Conservation (phyloP, 495 filamentous ascomycete species). For the Penicillium alfredii region DNA sequence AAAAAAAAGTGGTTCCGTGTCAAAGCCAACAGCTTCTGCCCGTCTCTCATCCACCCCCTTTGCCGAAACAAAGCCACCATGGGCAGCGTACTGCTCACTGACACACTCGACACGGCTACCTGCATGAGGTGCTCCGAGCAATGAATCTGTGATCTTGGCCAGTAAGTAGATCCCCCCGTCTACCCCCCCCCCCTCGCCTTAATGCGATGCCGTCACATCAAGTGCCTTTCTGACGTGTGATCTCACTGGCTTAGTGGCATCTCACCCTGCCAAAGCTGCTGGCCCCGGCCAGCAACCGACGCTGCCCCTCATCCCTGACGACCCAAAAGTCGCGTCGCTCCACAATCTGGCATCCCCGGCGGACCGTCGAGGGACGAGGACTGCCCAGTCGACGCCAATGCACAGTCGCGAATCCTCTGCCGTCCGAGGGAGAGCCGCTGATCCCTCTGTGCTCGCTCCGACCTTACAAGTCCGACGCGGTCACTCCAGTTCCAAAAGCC, state of each 20-base stretch:
- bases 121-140: slow-evolving; percentile 15
- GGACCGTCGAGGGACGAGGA: slow-evolving; percentile 38
- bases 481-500: slow-evolving; percentile 52
- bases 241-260: slow-evolving; percentile 28
- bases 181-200: slow-evolving; percentile 8
- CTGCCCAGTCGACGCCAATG: slow-evolving; percentile 47
- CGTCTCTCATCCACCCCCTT: background rate
- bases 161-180: slow-evolving; percentile 11
- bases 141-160: slow-evolving; percentile 17
- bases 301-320: slow-evolving; percentile 44
- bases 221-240: too few species aligned
- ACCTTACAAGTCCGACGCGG: slow-evolving; percentile 43
- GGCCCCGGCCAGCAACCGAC: slow-evolving; percentile 36
- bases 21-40: too few species aligned
- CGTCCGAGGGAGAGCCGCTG: slow-evolving; percentile 39
- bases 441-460: slow-evolving; percentile 34
- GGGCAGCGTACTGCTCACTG: slow-evolving; percentile 9
- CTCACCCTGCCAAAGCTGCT: slow-evolving; percentile 37
- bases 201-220: too few species aligned
- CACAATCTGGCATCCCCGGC: slow-evolving; percentile 36
- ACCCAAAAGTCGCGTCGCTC: slow-evolving; percentile 36
- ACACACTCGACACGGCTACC: slow-evolving; percentile 12
- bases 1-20: too few species aligned
- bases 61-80: slow-evolving; percentile 10
- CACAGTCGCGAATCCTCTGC: slow-evolving; percentile 43